Percentiles rank a stretch among this genome's conserved stretches.
Conservation (phyloP, 2,329 filamentous ascomycete genomes). For the Aspergillus sp. region DNA sequence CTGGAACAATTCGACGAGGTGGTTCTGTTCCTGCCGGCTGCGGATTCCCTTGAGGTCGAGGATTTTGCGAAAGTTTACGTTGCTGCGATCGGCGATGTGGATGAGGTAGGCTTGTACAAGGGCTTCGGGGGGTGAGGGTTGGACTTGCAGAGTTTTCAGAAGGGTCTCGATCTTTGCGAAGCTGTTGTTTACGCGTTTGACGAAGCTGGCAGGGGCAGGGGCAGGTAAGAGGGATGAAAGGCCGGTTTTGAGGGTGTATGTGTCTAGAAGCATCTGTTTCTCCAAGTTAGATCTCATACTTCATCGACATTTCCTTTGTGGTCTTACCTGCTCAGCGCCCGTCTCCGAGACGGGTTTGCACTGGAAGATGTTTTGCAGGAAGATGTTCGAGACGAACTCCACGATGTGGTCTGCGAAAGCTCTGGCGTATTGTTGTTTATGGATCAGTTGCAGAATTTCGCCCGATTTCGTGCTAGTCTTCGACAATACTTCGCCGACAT, state of each 20-base stretch:
- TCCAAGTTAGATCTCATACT: conserved; percentile 13
- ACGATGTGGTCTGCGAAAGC: conserved; percentile 97
- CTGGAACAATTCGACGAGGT: conserved; percentile 88
- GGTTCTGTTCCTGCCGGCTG: conserved; percentile 75
- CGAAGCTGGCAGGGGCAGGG: conserved; percentile 68
- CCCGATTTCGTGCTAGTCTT: conserved; percentile 72
- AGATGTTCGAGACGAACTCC: conserved; percentile 78
- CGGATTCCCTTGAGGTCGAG: conserved; percentile 93
- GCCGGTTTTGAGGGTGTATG: conserved; percentile 68
- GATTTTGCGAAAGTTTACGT: conserved; percentile 94
- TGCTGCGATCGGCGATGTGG: conserved; percentile 91
- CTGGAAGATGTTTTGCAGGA: conserved; percentile 81
- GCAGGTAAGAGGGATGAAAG: conserved; percentile 57
- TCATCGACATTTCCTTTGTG: background rate
- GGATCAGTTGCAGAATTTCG: conserved; percentile 76
- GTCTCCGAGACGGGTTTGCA: conserved; percentile 91
- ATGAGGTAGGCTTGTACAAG: conserved; percentile 97
- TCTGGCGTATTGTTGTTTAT: conserved; percentile 90
- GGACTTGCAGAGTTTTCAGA: conserved; percentile 95
- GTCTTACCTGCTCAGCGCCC: conserved; percentile 80
- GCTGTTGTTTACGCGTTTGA: conserved; percentile 81
- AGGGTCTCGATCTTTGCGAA: conserved; percentile 89
- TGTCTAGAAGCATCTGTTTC: conserved; percentile 86
- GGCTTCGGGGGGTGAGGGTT: conserved; percentile 85
- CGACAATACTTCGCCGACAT: conserved; percentile 79